Evolutionary conservation across 805 yeast species (phyloP).

Genomic region (Candida xyloterini): DNA sequence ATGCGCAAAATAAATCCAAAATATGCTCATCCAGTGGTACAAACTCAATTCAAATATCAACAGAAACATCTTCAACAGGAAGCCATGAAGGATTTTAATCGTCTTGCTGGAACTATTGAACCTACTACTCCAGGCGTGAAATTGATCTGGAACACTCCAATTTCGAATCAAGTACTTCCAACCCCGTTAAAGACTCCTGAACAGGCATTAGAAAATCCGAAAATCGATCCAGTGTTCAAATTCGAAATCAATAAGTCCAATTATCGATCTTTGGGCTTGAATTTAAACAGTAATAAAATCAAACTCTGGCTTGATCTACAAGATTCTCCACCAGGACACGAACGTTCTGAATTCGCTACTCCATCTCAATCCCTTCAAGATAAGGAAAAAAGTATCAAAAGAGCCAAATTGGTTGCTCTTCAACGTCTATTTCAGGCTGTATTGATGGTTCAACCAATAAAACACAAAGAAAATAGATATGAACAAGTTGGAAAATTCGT

Average conservation of each 20-base stretch:
- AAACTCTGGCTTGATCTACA: constrained; percentile 31
- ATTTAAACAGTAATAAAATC: constrained; percentile 23
- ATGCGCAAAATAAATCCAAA: constrained; percentile 19
- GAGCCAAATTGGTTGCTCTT: constrained; percentile 39
- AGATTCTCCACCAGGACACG: constrained; percentile 55
- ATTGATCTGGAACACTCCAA: constrained; percentile 14
- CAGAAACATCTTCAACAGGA: constrained; percentile 19
- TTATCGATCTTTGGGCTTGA: constrained; percentile 16
- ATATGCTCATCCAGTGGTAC: constrained; percentile 24
- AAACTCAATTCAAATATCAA: constrained; percentile 23
- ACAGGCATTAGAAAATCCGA: constrained; percentile 21
- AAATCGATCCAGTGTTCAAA: constrained; percentile 28
- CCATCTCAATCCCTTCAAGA: constrained; percentile 49
- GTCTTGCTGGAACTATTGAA: constrained; percentile 19
- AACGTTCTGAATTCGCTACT: constrained; percentile 55
- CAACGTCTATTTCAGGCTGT: constrained; percentile 45
- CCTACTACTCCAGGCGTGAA: constrained; percentile 14
- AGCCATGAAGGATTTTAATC: constrained; percentile 24
- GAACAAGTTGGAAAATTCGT: constrained; percentile 40
- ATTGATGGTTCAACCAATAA: constrained; percentile 22
- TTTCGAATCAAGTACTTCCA: constrained; percentile 7
- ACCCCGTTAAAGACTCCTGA: constrained; percentile 28
- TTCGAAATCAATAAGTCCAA: constrained; percentile 26
- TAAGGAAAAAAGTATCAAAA: constrained; percentile 24
- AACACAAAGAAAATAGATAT: constrained; percentile 8